phyloP scores from a whole-genome alignment of 1,284 basidiomycete species.

The Trichosporon faecale region DNA sequence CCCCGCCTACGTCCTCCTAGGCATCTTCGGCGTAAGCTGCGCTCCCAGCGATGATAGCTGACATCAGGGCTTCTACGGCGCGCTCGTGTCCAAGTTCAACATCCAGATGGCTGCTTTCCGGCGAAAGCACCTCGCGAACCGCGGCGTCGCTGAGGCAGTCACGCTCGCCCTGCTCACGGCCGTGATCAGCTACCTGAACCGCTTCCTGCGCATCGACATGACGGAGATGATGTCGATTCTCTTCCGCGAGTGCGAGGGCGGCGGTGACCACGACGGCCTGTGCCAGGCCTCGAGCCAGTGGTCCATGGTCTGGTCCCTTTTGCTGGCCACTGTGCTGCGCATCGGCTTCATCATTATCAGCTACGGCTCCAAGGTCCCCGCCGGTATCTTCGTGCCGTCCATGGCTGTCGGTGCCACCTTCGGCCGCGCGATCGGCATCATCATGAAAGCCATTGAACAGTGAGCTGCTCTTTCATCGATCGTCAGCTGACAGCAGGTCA shows the following conservation, averaged over 20 bases:
- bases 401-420: conserved; percentile 98
- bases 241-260: conserved; percentile 93
- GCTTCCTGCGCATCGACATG: conserved; percentile 96
- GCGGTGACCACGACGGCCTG: conserved; percentile 83
- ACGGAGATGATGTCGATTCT: conserved; percentile 94
- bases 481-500: conserved; percentile 57
- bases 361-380: conserved; percentile 95
- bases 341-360: conserved; percentile 83
- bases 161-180: conserved; percentile 83
- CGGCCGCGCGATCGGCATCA: conserved; percentile 90
- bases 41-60: background rate
- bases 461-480: conserved; percentile 48
- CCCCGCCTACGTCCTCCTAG: conserved; percentile 88
- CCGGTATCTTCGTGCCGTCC: conserved; percentile 95
- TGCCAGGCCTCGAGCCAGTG: conserved; percentile 95
- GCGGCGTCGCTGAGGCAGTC: conserved; percentile 86
- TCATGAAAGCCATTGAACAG: conserved; percentile 88
- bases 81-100: conserved; percentile 95
- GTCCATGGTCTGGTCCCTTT: conserved; percentile 87
- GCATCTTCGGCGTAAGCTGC: conserved; percentile 80
- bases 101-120: conserved; percentile 92
- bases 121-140: conserved; percentile 75
- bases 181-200: conserved; percentile 88
- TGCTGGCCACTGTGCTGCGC: conserved; percentile 86
- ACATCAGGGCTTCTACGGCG: conserved; percentile 86